Evolutionary conservation across 257 asterid species (phyloP).

Genomic region (Agastache rugosa): DNA sequence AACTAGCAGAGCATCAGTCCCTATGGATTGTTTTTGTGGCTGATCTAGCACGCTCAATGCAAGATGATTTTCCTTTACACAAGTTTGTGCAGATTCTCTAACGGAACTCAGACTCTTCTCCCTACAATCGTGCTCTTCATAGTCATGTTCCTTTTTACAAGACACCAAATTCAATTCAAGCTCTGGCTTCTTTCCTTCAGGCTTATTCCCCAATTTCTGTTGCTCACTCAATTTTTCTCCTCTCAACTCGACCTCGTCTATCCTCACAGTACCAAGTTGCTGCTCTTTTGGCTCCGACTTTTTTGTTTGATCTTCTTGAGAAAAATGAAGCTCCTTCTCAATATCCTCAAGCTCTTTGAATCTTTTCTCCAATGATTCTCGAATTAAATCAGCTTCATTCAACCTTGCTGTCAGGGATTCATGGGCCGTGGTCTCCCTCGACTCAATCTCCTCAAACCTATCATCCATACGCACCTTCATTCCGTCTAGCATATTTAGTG

Average conservation of each 20-base stretch:
- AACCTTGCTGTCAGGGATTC: constrained; percentile 18
- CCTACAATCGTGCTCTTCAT: constrained; percentile 27
- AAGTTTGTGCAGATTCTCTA: constrained; percentile 20
- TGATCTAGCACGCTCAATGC: constrained; percentile 32
- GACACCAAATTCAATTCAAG: constrained; percentile 21
- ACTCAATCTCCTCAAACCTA: constrained; percentile 37
- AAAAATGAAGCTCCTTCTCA: constrained; percentile 24
- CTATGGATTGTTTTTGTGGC: constrained; percentile 32
- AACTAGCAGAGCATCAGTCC: constrained; percentile 13
- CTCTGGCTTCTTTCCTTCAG: constrained; percentile 29
- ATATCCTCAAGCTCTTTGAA: constrained; percentile 41
- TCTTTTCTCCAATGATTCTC: constrained; percentile 35
- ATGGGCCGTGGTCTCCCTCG: constrained; percentile 22
- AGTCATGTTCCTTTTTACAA: constrained; percentile 9
- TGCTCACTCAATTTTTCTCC: constrained; percentile 14
- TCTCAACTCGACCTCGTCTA: constrained; percentile 22
- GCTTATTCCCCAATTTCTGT: constrained; percentile 29
- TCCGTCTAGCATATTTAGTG: constrained; percentile 11
- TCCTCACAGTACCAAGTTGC: constrained; percentile 17
- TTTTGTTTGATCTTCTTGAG: constrained; percentile 28
- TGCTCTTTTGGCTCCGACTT: constrained; percentile 26
- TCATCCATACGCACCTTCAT: constrained; percentile 32
- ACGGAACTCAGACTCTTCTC: constrained; percentile 30
- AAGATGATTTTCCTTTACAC: constrained; percentile 27
- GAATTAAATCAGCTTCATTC: constrained; percentile 37